phyloP scores from a whole-genome alignment of 129 eudicot species.

The Silybum marianum region DNA sequence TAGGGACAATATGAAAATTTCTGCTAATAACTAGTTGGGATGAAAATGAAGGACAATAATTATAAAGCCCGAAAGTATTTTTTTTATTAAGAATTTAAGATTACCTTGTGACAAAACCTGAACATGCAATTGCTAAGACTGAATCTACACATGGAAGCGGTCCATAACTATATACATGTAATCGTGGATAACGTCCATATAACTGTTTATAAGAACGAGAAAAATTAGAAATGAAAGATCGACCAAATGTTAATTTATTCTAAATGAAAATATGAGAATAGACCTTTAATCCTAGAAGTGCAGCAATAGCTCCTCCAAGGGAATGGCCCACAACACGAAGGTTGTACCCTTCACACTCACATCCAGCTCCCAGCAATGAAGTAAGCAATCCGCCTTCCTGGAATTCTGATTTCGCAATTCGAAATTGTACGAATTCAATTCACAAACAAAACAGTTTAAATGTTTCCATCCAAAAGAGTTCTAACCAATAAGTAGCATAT shows the following conservation, averaged over 20 bases:
- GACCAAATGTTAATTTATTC: neutral
- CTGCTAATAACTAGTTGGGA: neutral
- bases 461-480: neutral
- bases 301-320: constrained; percentile 80
- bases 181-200: constrained; percentile 47
- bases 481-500: neutral
- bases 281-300: constrained; percentile 68
- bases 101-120: constrained; percentile 74
- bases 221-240: neutral
- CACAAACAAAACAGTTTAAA: constrained; percentile 1
- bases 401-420: constrained; percentile 24
- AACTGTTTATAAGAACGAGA: constrained; percentile 35
- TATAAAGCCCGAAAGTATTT: neutral
- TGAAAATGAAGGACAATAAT: neutral
- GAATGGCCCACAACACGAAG: constrained; percentile 76
- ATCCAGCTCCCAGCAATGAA: constrained; percentile 64
- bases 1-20: constrained; percentile 1
- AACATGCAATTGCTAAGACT: constrained; percentile 65
- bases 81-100: constrained; percentile 7
- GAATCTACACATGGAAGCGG: constrained; percentile 77
- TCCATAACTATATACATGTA: constrained; percentile 70
- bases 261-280: neutral
- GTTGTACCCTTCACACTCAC: constrained; percentile 69
- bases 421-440: constrained; percentile 8
- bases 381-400: constrained; percentile 59